Evolutionary conservation across 1,284 basidiomycete species (phyloP).

Genomic region (Malassezia brasiliensis): DNA sequence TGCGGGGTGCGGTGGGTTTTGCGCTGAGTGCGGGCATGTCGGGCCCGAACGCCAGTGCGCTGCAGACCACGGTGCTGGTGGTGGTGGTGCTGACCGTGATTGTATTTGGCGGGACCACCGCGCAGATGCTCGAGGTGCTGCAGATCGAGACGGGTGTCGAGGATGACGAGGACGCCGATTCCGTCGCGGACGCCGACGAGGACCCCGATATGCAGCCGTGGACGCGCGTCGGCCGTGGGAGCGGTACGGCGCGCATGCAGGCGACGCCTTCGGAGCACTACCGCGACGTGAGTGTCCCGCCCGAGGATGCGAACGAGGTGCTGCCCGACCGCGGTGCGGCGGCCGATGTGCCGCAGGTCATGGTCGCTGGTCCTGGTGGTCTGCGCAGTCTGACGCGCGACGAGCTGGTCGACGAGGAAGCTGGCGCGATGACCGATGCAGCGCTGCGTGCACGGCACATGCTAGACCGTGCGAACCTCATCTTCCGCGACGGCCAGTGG

Average conservation of each 20-base stretch:
- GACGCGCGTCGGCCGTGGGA: neutral
- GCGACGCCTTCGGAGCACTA: neutral
- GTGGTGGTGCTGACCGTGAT: constrained; percentile 92
- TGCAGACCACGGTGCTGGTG: constrained; percentile 86
- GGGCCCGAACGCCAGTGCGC: constrained; percentile 76
- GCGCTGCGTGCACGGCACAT: constrained; percentile 20
- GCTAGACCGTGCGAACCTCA: constrained; percentile 39
- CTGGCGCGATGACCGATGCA: neutral
- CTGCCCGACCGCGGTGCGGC: neutral
- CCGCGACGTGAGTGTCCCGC: constrained; percentile 2
- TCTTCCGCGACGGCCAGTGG: constrained; percentile 64
- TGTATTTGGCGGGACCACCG: constrained; percentile 90
- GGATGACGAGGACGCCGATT: constrained; percentile 71
- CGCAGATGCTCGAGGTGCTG: constrained; percentile 91
- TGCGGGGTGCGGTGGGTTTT: constrained; percentile 91
- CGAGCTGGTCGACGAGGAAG: constrained; percentile 7
- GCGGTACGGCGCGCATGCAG: neutral
- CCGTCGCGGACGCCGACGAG: constrained; percentile 26
- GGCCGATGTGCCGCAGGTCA: constrained; percentile 1
- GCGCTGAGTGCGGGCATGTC: constrained; percentile 90
- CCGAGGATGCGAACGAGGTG: constrained; percentile 4
- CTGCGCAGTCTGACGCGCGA: constrained; percentile 8
- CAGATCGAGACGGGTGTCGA: constrained; percentile 83
- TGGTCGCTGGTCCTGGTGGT: constrained; percentile 15
- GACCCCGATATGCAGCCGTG: constrained; percentile 54